Evolutionary conservation across 2,329 filamentous ascomycete genomes (phyloP), one percentile per base, ranked within the genome.

Genomic region (Colletotrichum liaoningense): DNA sequence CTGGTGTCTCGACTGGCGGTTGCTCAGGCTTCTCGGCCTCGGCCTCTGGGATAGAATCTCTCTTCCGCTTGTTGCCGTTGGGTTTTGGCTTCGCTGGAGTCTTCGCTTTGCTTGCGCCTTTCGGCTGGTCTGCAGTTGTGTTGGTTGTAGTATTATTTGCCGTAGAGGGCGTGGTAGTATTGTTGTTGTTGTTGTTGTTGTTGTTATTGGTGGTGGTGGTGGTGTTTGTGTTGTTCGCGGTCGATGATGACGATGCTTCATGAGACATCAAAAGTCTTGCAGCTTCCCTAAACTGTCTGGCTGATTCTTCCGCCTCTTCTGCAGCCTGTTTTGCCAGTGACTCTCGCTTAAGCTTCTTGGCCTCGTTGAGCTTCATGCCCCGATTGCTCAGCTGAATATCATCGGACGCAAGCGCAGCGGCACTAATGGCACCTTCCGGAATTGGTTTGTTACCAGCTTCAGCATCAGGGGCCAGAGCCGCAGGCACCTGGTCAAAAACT

Each of bases 341-440:
- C 80, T 94, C 91, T 67, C 90, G 86, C 83, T 94, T 94, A 12
- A 93, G 83, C 79, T 93, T 94, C 82, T 94, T 95, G 3, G 93
- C 91, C 77, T 94, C 93, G 79, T 95, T 95, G 28, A 95, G 86
- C 78, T 93, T 93, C 91, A 95, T 93, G 9, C 93, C 93, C 64
- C 93, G 88, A 80, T 94, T 93, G 79, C 91, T 91, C 16, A 91
- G 86, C 66, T 90, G 89, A 42, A 90, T 87, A 75, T 94, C 91
- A 42, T 93, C 90, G 16, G 85, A 85, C 38, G 86, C 87, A 57
- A 91, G 78, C 26, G 87, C 85, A 46, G 90, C 88, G 28, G 88
- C 83, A 72, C 88, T 91, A 58, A 92, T 88, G 1, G 90, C 90
- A 16, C 91, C 91, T 73, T 88, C 88, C 6, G 89, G 89, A 28